Conservation (phyloP, 2,329 filamentous ascomycete genomes). For the Seiridium cupressi region DNA sequence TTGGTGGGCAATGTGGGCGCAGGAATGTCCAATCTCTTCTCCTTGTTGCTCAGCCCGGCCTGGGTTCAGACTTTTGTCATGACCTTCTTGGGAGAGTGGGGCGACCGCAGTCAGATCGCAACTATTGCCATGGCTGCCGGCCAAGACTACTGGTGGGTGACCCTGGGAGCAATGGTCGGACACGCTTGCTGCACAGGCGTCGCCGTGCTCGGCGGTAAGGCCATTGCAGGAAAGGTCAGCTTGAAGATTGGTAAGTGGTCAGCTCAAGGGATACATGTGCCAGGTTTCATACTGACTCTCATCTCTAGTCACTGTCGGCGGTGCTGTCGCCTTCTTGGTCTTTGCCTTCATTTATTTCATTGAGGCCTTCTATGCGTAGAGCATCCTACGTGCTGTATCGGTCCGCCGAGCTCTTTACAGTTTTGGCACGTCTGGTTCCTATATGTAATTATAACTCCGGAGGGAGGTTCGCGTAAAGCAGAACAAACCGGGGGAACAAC, state of each 20-base stretch:
- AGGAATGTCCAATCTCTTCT: slow-evolving; percentile 79
- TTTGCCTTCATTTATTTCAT: slow-evolving; percentile 91
- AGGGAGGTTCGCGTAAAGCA: neutral
- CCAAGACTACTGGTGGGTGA: slow-evolving; percentile 99
- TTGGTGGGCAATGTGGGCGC: slow-evolving; percentile 31
- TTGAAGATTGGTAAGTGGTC: slow-evolving; percentile 83
- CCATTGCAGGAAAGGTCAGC: slow-evolving; percentile 91
- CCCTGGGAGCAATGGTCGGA: slow-evolving; percentile 79
- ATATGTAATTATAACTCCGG: neutral
- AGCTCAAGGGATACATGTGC: neutral
- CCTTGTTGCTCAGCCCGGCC: slow-evolving; percentile 84
- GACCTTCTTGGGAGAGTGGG: slow-evolving; percentile 99
- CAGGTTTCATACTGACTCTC: slow-evolving; percentile 11
- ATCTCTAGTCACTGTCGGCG: slow-evolving; percentile 81
- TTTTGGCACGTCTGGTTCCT: neutral
- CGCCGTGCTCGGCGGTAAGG: slow-evolving; percentile 87
- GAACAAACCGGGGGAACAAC: neutral
- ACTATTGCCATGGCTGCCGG: slow-evolving; percentile 99
- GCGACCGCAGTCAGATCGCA: slow-evolving; percentile 94
- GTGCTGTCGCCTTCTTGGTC: slow-evolving; percentile 82
- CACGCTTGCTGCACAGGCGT: slow-evolving; percentile 88
- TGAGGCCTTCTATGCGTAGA: slow-evolving; percentile 66
- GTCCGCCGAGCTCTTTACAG: neutral
- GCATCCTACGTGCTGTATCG: neutral
- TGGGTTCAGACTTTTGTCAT: slow-evolving; percentile 99